Conservation (phyloP, 148 eudicot genomes). For the Amaranthus hypochondriacus region DNA sequence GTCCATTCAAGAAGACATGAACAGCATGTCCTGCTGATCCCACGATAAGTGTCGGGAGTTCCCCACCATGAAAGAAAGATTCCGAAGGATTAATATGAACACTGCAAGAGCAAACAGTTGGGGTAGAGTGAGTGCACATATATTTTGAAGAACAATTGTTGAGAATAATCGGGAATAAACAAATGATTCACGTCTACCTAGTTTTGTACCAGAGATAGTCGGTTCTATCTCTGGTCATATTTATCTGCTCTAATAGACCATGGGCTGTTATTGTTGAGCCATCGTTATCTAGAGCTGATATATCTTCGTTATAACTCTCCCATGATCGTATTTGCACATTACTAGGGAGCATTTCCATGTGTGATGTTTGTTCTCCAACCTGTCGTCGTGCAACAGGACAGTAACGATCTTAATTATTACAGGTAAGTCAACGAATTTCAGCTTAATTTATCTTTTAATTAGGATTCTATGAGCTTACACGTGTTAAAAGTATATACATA, state of each 20-base stretch:
- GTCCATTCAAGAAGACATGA: conserved; percentile 81
- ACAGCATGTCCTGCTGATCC: conserved; percentile 79
- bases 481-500: no score
- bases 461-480: neutral
- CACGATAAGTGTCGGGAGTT: conserved; percentile 68
- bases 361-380: conserved; percentile 90
- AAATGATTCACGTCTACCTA: conserved; percentile 39
- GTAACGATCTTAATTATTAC: neutral
- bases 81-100: conserved; percentile 68
- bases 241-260: conserved; percentile 89
- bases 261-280: conserved; percentile 47
- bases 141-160: neutral
- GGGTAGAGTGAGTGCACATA: no score
- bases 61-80: conserved; percentile 66
- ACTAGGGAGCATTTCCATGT: conserved; percentile 66
- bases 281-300: conserved; percentile 46
- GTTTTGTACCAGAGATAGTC: conserved; percentile 97
- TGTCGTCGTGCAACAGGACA: conserved; percentile 19
- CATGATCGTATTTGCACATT: conserved; percentile 48
- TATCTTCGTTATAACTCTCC: conserved; percentile 82
- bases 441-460: neutral
- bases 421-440: no score
- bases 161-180: neutral
- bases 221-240: conserved; percentile 78
- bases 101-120: conserved; percentile 33